These are phyloP conservation scores for Xylaria castorea DNA, from an alignment of 495 filamentous ascomycete species.

Conservation along the genomic window DNA sequence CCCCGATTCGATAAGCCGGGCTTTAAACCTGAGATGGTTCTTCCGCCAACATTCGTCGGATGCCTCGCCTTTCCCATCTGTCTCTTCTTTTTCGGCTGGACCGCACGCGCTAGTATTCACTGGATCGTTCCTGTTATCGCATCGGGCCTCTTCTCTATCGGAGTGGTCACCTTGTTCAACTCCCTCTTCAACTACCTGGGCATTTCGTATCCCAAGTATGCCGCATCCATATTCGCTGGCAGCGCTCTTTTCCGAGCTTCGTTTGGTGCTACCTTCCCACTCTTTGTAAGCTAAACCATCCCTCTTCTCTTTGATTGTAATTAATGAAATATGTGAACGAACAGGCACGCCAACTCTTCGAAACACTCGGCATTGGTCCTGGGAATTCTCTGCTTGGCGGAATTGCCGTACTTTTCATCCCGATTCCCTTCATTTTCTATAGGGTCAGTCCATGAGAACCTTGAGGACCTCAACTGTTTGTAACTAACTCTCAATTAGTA, in stretches of 20 bases:
- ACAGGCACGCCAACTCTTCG: conserved; percentile 50
- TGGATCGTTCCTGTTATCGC: conserved; percentile 59
- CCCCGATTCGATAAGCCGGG: conserved; percentile 21
- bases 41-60: conserved; percentile 46
- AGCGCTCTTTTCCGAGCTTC: conserved; percentile 52
- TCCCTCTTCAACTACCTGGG: conserved; percentile 51
- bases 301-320: conserved; percentile 42
- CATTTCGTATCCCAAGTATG: conserved; percentile 48
- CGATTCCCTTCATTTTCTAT: conserved; percentile 59
- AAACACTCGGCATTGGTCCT: conserved; percentile 51
- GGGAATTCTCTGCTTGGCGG: conserved; percentile 57
- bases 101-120: conserved; percentile 45
- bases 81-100: conserved; percentile 62
- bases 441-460: conserved; percentile 27
- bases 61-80: conserved; percentile 50
- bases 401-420: conserved; percentile 50
- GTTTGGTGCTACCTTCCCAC: conserved; percentile 55
- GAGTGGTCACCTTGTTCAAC: conserved; percentile 64
- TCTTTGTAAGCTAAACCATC: conserved; percentile 47
- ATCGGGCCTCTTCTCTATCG: conserved; percentile 58
- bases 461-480: neutral
- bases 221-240: conserved; percentile 55
- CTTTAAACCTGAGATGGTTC: conserved; percentile 38
- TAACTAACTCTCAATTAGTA: neutral
- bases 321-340: conserved; percentile 48